These are phyloP conservation scores for Lactarius pseudohatsudake DNA, from an alignment of 768 basidiomycete species.

Conservation along the genomic window DNA sequence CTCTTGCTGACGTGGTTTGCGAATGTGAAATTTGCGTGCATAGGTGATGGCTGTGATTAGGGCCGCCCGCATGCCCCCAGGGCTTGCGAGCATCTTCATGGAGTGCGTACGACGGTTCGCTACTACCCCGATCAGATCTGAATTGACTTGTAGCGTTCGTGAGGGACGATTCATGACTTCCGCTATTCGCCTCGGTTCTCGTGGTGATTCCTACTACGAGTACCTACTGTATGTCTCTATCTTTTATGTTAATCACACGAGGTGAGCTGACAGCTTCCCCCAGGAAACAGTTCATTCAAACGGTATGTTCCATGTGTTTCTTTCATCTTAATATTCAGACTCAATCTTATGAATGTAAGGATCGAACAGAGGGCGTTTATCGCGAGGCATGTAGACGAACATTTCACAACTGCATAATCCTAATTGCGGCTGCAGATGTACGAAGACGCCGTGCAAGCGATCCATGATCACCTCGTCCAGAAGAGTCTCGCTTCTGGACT, in stretches of 20 bases:
- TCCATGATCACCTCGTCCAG: conserved; percentile 72
- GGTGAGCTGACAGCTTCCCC: conserved; percentile 22
- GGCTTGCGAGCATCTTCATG: conserved; percentile 83
- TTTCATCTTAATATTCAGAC: background rate
- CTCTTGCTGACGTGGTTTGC: background rate
- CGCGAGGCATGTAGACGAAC: conserved; percentile 52
- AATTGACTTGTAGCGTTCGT: conserved; percentile 40
- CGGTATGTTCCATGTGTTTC: conserved; percentile 36
- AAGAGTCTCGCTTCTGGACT: conserved; percentile 58
- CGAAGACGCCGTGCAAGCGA: conserved; percentile 77
- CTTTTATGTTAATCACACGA: conserved; percentile 10
- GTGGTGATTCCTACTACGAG: conserved; percentile 94
- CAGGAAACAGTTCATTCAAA: conserved; percentile 80
- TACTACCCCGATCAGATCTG: background rate
- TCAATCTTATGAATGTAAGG: conserved; percentile 41
- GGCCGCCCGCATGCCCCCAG: conserved; percentile 58
- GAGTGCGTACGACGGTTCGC: conserved; percentile 44
- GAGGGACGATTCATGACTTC: conserved; percentile 59
- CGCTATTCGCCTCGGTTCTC: conserved; percentile 84
- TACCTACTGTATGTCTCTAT: conserved; percentile 64
- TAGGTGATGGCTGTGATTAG: conserved; percentile 74
- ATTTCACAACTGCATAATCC: conserved; percentile 5
- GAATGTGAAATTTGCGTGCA: background rate
- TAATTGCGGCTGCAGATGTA: conserved; percentile 67
- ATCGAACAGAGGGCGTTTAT: conserved; percentile 74